These are phyloP conservation scores for Pseudogymnoascus sp. DNA, from an alignment of 2,329 filamentous ascomycete species.

Conservation along the genomic window DNA sequence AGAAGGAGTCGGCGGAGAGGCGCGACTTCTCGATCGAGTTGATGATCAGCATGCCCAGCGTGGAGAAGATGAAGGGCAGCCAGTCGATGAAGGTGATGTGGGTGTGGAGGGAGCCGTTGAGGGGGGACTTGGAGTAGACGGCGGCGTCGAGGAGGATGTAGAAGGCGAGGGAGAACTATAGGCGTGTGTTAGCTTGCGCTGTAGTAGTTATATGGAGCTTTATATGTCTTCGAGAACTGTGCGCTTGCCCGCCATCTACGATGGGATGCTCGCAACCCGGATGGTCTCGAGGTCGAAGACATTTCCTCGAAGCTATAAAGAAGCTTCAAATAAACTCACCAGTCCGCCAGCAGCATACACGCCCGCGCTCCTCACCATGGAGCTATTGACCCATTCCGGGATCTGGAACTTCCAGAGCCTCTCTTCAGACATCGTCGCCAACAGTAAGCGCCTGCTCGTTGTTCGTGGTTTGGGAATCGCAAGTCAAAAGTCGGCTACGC, in stretches of 20 bases:
- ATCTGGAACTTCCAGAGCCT: constrained; percentile 60
- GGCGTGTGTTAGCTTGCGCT: neutral
- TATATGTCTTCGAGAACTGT: neutral
- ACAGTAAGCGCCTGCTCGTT: constrained; percentile 1
- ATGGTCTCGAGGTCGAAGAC: neutral
- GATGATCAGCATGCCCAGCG: constrained; percentile 64
- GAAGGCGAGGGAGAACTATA: constrained; percentile 60
- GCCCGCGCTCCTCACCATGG: constrained; percentile 55
- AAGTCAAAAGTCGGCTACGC: neutral
- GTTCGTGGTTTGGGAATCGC: constrained; percentile 1
- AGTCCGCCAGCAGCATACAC: constrained; percentile 57
- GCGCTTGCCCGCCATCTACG: neutral
- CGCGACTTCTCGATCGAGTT: constrained; percentile 63
- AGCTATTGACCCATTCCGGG: constrained; percentile 61
- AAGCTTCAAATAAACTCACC: constrained; percentile 37
- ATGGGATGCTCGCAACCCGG: constrained; percentile 13
- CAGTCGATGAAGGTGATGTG: constrained; percentile 64
- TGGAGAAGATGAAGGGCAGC: constrained; percentile 61
- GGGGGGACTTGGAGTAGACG: constrained; percentile 56
- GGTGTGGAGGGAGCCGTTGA: constrained; percentile 47
- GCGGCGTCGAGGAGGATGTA: constrained; percentile 62
- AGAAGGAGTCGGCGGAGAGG: constrained; percentile 55
- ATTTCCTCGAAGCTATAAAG: neutral
- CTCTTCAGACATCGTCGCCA: constrained; percentile 49
- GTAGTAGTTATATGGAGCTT: neutral